A percentile compares a stretch with the other conserved stretches of the same genome.
Evolutionary conservation across 441 rosid species (phyloP).

Genomic region (Erodium moschatum): DNA sequence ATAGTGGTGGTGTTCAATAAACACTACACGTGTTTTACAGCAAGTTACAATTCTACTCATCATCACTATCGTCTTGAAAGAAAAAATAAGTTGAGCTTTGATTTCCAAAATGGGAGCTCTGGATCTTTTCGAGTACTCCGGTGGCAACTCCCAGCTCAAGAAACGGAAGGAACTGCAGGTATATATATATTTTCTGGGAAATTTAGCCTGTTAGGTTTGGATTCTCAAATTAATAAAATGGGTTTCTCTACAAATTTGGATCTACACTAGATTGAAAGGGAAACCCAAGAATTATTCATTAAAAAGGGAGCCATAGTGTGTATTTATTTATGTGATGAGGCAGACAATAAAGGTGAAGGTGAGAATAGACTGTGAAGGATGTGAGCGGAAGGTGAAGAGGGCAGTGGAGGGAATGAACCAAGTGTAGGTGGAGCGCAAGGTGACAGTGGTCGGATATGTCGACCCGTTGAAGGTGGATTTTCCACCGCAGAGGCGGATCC

Average conservation of each 20-base stretch:
- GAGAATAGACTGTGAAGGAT: constrained; percentile 83
- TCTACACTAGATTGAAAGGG: too few relatives aligned
- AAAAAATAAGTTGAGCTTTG: background rate
- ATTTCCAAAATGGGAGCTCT: constrained; percentile 61
- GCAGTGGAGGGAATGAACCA: constrained; percentile 76
- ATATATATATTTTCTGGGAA: background rate
- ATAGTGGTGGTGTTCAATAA: background rate
- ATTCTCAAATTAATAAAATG: too few relatives aligned
- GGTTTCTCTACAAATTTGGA: too few relatives aligned
- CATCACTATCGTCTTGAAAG: too few relatives aligned
- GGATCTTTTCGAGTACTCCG: constrained; percentile 65
- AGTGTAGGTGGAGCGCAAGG: constrained; percentile 63
- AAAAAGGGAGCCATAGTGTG: too few relatives aligned
- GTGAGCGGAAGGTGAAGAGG: constrained; percentile 70
- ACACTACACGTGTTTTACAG: too few relatives aligned
- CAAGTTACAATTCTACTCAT: too few relatives aligned
- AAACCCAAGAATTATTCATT: too few relatives aligned
- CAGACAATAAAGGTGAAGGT: constrained; percentile 93
- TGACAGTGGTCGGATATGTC: constrained; percentile 75
- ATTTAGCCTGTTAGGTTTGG: background rate
- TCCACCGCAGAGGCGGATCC: too few relatives aligned
- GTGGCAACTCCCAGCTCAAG: constrained; percentile 41
- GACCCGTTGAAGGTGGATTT: constrained; percentile 59
- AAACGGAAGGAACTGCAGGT: constrained; percentile 75
- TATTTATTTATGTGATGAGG: background rate